phyloP scores from a whole-genome alignment of 345 rosid species.

The Iberis pinnata region DNA sequence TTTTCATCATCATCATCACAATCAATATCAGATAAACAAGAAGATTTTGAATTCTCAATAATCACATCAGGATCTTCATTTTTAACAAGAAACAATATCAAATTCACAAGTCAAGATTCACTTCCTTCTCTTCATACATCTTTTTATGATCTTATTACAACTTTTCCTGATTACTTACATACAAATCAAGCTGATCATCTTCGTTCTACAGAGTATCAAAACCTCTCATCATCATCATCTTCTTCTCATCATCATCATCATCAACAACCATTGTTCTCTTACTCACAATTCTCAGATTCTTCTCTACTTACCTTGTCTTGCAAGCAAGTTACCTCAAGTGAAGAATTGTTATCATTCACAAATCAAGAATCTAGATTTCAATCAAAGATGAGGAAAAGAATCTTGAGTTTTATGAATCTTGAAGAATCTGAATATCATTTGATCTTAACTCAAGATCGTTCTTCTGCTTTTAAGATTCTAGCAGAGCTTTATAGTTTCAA shows the following conservation, averaged over 20 bases:
- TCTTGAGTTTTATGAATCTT: constrained; percentile 64
- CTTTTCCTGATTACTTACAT: constrained; percentile 46
- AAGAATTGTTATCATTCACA: constrained; percentile 32
- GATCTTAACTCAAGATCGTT: constrained; percentile 61
- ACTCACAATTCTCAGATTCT: constrained; percentile 38
- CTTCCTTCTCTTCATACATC: constrained; percentile 59
- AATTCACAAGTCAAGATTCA: constrained; percentile 82
- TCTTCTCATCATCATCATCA: constrained; percentile 55
- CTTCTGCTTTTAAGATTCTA: constrained; percentile 66
- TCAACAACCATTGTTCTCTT: constrained; percentile 65
- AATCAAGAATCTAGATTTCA: constrained; percentile 46
- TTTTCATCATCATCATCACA: constrained; percentile 36
- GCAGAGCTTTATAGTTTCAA: constrained; percentile 68
- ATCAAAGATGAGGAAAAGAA: constrained; percentile 39
- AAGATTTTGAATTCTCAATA: constrained; percentile 36
- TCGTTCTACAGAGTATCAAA: constrained; percentile 52
- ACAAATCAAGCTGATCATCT: constrained; percentile 54
- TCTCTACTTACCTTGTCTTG: constrained; percentile 42
- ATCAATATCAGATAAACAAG: constrained; percentile 16
- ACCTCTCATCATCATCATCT: constrained; percentile 52
- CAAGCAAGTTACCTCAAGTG: constrained; percentile 40
- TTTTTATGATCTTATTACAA: constrained; percentile 36
- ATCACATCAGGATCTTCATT: constrained; percentile 37
- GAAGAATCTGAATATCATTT: constrained; percentile 60
- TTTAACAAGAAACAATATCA: constrained; percentile 33